phyloP scores from a whole-genome alignment of 2,329 filamentous ascomycete species.

The Emmonsia crescens region DNA sequence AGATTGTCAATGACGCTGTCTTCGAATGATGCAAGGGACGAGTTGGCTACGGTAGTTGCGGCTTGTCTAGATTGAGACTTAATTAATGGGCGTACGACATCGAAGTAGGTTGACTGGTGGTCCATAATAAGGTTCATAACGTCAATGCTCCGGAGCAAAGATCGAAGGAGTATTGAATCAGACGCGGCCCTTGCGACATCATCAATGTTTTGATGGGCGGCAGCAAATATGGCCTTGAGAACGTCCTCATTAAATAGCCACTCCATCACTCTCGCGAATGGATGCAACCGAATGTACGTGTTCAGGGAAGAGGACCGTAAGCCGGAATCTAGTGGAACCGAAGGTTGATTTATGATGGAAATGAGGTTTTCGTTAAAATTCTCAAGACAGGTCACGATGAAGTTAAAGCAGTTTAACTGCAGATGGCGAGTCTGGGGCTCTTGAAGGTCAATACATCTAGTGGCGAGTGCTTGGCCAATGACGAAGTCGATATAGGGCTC shows the following conservation, averaged over 20 bases:
- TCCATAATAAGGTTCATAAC: slow-evolving; percentile 75
- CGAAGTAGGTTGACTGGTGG: slow-evolving; percentile 80
- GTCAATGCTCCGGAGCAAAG: slow-evolving; percentile 68
- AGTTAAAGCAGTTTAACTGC: slow-evolving; percentile 70
- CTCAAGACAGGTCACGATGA: slow-evolving; percentile 65
- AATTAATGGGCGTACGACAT: slow-evolving; percentile 72
- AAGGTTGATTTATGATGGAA: slow-evolving; percentile 68
- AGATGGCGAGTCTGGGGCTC: slow-evolving; percentile 60
- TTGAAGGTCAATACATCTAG: slow-evolving; percentile 56
- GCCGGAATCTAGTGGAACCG: slow-evolving; percentile 60
- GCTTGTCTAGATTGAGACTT: slow-evolving; percentile 53
- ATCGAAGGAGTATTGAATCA: slow-evolving; percentile 70
- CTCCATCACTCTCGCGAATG: slow-evolving; percentile 90
- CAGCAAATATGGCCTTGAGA: slow-evolving; percentile 63
- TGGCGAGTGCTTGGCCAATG: slow-evolving; percentile 64
- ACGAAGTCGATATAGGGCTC: slow-evolving; percentile 90
- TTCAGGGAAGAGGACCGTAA: slow-evolving; percentile 61
- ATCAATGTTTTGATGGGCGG: slow-evolving; percentile 63
- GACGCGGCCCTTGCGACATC: slow-evolving; percentile 62
- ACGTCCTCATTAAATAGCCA: slow-evolving; percentile 96
- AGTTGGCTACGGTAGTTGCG: slow-evolving; percentile 55
- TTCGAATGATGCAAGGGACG: slow-evolving; percentile 78
- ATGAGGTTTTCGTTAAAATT: slow-evolving; percentile 94
- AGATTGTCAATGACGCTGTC: slow-evolving; percentile 80
- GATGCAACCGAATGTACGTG: slow-evolving; percentile 76